Evolutionary conservation across 768 basidiomycete species (phyloP).

Genomic region (Daedaleopsis sinensis): DNA sequence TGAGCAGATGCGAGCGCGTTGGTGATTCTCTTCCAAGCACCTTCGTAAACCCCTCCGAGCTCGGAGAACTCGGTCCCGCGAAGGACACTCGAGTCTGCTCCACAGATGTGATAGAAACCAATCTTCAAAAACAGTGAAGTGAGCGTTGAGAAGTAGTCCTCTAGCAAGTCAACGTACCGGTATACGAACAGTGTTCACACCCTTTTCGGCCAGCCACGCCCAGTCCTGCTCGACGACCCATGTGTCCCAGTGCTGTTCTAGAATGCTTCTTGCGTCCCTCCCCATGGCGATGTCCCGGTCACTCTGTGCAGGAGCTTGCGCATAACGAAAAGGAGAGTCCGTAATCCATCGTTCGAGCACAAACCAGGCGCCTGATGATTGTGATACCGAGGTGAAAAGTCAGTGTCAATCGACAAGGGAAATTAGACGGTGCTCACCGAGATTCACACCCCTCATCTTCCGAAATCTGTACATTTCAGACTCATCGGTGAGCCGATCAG

Average conservation of each 20-base stretch:
- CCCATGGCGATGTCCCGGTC: conserved; percentile 74
- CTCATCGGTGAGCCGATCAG: conserved; percentile 22
- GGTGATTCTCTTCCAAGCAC: conserved; percentile 70
- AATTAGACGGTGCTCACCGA: conserved; percentile 51
- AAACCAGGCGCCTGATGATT: conserved; percentile 68
- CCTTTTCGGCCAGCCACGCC: conserved; percentile 52
- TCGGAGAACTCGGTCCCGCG: conserved; percentile 66
- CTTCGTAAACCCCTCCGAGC: conserved; percentile 50
- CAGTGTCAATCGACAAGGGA: conserved; percentile 1
- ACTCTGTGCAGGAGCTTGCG: conserved; percentile 58
- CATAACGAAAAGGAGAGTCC: conserved; percentile 56
- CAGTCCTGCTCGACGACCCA: conserved; percentile 61
- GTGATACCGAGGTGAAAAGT: too few relatives aligned
- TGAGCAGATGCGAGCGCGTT: conserved; percentile 62
- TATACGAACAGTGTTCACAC: conserved; percentile 63
- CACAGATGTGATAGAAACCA: conserved; percentile 73
- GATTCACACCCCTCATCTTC: conserved; percentile 80
- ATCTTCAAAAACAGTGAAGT: conserved; percentile 47
- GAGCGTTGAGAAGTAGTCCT: too few relatives aligned
- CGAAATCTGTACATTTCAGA: conserved; percentile 56
- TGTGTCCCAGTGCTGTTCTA: conserved; percentile 51
- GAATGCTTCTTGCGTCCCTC: conserved; percentile 41
- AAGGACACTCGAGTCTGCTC: conserved; percentile 59
- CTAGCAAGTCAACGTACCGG: conserved; percentile 46
- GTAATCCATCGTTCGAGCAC: conserved; percentile 80